These are phyloP conservation scores for Penicillium daleae DNA, from an alignment of 495 filamentous ascomycete genomes.

Conservation along the genomic window DNA sequence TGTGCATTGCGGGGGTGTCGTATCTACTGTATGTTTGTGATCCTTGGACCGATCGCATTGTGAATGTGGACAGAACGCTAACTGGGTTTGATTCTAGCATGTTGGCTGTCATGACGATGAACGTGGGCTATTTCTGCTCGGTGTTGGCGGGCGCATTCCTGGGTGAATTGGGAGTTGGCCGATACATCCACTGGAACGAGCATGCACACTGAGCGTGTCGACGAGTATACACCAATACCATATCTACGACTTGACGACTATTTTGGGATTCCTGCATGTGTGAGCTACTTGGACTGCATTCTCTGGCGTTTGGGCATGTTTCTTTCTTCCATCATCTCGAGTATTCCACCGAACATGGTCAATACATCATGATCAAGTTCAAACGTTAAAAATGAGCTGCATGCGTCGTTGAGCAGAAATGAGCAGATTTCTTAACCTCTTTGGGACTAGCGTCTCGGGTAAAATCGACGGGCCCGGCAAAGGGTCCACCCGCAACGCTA, in stretches of 20 bases:
- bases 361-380: neutral
- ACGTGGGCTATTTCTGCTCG: conserved; percentile 93
- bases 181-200: conserved; percentile 55
- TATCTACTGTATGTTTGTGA: conserved; percentile 78
- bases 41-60: conserved; percentile 3
- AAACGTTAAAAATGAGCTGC: neutral
- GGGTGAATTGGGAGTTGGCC: conserved; percentile 79
- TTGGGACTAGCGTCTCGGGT: conserved; percentile 22
- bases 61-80: neutral
- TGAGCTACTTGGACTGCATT: neutral
- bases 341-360: neutral
- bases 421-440: conserved; percentile 36
- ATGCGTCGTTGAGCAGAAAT: conserved; percentile 31
- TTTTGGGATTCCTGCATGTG: neutral
- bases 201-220: conserved; percentile 28
- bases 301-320: neutral
- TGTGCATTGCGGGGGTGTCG: conserved; percentile 71
- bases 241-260: neutral
- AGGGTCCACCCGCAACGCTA: conserved; percentile 1
- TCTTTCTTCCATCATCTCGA: neutral
- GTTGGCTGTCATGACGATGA: conserved; percentile 98
- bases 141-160: conserved; percentile 82
- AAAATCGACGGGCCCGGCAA: neutral
- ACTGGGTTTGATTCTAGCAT: conserved; percentile 62
- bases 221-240: neutral